Evolutionary conservation across 208 protist species (phyloP).

Genomic region (Leishmania tropica): DNA sequence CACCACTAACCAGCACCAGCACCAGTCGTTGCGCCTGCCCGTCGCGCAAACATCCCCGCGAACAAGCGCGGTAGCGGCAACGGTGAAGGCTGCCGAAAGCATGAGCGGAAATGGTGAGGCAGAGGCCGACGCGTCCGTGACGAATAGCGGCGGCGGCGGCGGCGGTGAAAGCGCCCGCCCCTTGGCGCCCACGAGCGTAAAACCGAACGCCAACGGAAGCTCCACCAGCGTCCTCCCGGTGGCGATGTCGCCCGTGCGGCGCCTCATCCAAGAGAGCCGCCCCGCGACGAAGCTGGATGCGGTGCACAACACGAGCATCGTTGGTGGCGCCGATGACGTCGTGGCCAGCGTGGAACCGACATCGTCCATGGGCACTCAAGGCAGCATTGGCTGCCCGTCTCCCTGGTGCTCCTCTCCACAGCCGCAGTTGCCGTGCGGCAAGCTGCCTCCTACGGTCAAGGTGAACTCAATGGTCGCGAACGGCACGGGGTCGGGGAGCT

Average conservation of each 20-base stretch:
- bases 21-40: not conserved
- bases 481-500: not conserved
- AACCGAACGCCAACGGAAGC: not conserved
- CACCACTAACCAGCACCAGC: not conserved
- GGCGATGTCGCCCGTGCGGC: not conserved
- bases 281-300: not conserved
- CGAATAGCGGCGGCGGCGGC: not conserved
- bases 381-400: not conserved
- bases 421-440: not conserved
- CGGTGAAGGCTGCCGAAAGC: not conserved
- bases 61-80: not conserved
- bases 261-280: not conserved
- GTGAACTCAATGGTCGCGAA: not conserved
- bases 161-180: not conserved
- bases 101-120: not conserved
- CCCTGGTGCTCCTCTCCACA: not conserved
- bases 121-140: not conserved
- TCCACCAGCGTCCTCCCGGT: not conserved
- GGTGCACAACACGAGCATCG: not conserved
- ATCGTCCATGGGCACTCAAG: not conserved
- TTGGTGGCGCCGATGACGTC: not conserved
- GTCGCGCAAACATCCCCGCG: not conserved
- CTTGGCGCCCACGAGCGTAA: not conserved
- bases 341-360: not conserved
- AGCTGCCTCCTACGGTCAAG: not conserved